These are phyloP conservation scores for Eragrostis curvula DNA, from an alignment of 176 grass and related monocot species.

Conservation along the genomic window DNA sequence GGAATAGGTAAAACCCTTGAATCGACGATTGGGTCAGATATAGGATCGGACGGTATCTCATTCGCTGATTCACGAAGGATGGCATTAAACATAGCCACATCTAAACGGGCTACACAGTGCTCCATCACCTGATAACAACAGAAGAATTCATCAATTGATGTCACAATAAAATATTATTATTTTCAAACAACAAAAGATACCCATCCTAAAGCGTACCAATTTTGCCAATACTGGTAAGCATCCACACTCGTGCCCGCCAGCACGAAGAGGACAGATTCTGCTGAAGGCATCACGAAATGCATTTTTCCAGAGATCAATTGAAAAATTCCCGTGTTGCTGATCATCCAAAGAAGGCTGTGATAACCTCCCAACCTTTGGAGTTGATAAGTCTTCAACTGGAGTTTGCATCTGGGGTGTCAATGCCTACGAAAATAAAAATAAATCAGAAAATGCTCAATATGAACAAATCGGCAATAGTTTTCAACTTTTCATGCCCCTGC, in stretches of 20 bases:
- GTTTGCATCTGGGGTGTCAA: constrained; percentile 91
- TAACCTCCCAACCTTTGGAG: constrained; percentile 46
- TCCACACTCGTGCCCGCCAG: constrained; percentile 77
- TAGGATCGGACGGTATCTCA: constrained; percentile 88
- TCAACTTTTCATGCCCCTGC: constrained; percentile 5
- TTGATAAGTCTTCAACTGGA: constrained; percentile 43
- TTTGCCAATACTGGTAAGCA: constrained; percentile 80
- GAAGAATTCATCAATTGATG: constrained; percentile 8
- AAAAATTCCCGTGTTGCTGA: constrained; percentile 70
- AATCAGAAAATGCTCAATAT: constrained; percentile 24
- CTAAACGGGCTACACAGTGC: constrained; percentile 84
- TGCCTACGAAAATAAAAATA: constrained; percentile 52
- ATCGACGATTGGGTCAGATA: constrained; percentile 90
- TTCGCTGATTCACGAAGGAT: constrained; percentile 90
- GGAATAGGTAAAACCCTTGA: constrained; percentile 82
- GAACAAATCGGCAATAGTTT: background rate
- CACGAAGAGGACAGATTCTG: constrained; percentile 82
- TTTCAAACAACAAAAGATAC: background rate
- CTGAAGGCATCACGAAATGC: constrained; percentile 76
- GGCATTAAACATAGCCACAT: constrained; percentile 95
- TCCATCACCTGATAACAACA: constrained; percentile 85
- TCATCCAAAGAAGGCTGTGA: constrained; percentile 51
- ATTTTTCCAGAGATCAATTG: constrained; percentile 73
- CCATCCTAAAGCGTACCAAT: constrained; percentile 53
- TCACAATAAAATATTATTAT: background rate